Percentiles rank a stretch among this genome's conserved stretches.
These are phyloP conservation scores for Andrographis paniculata DNA, from an alignment of 305 asterid species.

Conservation along the genomic window DNA sequence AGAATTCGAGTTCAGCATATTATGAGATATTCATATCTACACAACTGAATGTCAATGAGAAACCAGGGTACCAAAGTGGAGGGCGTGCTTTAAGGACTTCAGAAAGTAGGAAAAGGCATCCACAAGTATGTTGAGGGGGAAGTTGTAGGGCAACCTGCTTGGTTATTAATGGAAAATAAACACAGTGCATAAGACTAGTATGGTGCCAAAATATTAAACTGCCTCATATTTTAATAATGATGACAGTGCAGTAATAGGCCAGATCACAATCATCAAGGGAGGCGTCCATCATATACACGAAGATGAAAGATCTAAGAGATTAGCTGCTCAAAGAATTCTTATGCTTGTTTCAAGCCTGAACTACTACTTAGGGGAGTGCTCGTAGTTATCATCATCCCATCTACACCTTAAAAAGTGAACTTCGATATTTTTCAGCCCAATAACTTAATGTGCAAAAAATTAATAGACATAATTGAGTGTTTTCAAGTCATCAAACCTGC, in stretches of 20 bases:
- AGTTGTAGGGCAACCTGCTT: conserved; percentile 76
- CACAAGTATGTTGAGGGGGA: conserved; percentile 95
- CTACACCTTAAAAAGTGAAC: neutral
- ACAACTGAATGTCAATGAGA: neutral
- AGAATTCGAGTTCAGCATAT: conserved; percentile 12
- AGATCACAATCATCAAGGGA: neutral
- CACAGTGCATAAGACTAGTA: neutral
- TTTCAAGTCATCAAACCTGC: conserved; percentile 5
- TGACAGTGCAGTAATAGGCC: neutral
- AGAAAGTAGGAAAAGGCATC: conserved; percentile 84
- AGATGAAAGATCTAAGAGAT: neutral
- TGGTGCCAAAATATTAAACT: neutral
- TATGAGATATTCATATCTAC: neutral
- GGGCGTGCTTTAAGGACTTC: conserved; percentile 93
- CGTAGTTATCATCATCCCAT: neutral
- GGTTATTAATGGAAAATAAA: conserved; percentile 11
- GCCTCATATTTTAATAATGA: neutral
- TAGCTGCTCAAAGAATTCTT: too few relatives aligned
- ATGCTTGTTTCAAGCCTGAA: neutral
- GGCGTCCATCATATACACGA: neutral
- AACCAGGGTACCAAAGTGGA: conserved; percentile 71
- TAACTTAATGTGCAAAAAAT: neutral
- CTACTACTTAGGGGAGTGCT: neutral
- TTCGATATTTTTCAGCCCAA: neutral
- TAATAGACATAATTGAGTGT: neutral